Conservation (phyloP, 306 rosid genomes). For the Gleditsia sinensis region DNA sequence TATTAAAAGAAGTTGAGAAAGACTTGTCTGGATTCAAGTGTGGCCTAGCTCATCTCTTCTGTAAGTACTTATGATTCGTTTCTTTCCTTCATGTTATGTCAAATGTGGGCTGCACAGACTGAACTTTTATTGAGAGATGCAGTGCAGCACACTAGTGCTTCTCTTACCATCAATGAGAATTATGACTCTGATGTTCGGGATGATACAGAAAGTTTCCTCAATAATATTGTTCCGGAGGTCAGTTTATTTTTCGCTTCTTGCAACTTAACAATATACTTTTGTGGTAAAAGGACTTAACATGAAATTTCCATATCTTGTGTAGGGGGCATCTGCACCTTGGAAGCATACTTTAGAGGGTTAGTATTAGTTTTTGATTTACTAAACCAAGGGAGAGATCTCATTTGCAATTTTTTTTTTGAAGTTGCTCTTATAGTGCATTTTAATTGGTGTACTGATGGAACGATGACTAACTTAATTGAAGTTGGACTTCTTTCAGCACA, state of each 20-base stretch:
- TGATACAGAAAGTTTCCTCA: conserved; percentile 88
- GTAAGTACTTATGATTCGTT: conserved; percentile 42
- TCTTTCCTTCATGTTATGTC: not conserved
- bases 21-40: conserved; percentile 88
- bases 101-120: not conserved
- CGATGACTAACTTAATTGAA: not conserved
- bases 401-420: not conserved
- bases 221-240: conserved; percentile 85
- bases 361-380: not conserved
- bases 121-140: conserved; percentile 26
- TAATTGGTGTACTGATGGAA: not conserved
- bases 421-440: not conserved
- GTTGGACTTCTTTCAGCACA: not conserved
- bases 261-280: not conserved
- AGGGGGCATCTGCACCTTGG: conserved; percentile 95
- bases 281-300: not conserved
- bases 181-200: conserved; percentile 87
- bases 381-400: not conserved
- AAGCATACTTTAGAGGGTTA: conserved; percentile 90
- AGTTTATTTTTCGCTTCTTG: not conserved
- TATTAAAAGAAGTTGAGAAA: conserved; percentile 70
- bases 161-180: conserved; percentile 94
- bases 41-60: conserved; percentile 92
- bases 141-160: conserved; percentile 99
- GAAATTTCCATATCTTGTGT: conserved; percentile 15